phyloP scores from a whole-genome alignment of 805 yeast species.

The Spathaspora gorwiae region DNA sequence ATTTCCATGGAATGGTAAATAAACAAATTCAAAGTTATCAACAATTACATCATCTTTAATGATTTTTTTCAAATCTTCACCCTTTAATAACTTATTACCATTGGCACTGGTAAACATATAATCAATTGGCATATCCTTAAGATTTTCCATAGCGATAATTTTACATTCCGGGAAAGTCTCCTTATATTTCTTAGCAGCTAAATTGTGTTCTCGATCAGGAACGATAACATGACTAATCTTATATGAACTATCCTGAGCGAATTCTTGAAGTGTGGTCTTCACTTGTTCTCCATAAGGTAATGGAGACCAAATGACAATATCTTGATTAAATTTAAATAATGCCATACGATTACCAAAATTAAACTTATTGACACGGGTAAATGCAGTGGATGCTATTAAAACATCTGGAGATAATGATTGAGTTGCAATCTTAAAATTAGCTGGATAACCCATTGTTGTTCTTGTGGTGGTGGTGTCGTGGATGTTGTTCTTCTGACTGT shows the following conservation, averaged over 20 bases:
- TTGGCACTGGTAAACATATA: conserved; percentile 28
- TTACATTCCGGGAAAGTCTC: conserved; percentile 45
- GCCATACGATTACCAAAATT: conserved; percentile 44
- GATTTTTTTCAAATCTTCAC: conserved; percentile 23
- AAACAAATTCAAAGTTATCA: conserved; percentile 49
- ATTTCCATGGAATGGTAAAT: conserved; percentile 53
- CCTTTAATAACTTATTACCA: conserved; percentile 31
- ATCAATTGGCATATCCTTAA: conserved; percentile 20
- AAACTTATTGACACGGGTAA: conserved; percentile 24
- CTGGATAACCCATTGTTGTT: conserved; percentile 29
- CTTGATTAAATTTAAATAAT: conserved; percentile 22
- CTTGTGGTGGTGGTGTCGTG: too few relatives aligned
- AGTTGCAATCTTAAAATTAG: conserved; percentile 24
- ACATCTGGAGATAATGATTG: conserved; percentile 30
- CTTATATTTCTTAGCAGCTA: conserved; percentile 55
- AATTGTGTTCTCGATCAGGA: conserved; percentile 62
- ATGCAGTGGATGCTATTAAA: conserved; percentile 31
- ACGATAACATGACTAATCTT: conserved; percentile 49
- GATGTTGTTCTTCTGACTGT: neutral
- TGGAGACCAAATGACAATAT: conserved; percentile 52
- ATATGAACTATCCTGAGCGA: conserved; percentile 27
- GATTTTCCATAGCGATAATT: conserved; percentile 50
- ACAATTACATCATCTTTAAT: conserved; percentile 34
- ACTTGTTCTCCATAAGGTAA: conserved; percentile 51
- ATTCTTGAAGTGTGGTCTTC: conserved; percentile 30